Conservation (phyloP, 495 filamentous ascomycete species). For the Penicillium maclennaniae region DNA sequence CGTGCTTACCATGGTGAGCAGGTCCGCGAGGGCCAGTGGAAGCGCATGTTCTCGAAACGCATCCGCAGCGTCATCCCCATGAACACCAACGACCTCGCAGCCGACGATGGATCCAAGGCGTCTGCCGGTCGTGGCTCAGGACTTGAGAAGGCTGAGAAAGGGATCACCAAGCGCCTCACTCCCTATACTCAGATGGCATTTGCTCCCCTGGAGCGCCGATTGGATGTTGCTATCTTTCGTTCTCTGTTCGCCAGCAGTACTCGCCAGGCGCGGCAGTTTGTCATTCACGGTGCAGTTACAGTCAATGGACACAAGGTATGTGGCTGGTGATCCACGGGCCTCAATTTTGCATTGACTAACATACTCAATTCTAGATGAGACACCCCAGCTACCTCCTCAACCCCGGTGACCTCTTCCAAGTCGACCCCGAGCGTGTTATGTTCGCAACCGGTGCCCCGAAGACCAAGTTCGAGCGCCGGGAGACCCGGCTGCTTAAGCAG, state of each 20-base stretch:
- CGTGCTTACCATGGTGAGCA: conserved; percentile 94
- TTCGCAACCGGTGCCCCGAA: conserved; percentile 79
- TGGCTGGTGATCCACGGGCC: neutral
- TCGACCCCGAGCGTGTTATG: conserved; percentile 82
- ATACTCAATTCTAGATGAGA: conserved; percentile 60
- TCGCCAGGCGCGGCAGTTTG: conserved; percentile 91
- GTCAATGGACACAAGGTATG: conserved; percentile 93
- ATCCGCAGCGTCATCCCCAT: conserved; percentile 80
- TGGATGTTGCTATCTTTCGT: conserved; percentile 89
- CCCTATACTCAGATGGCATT: conserved; percentile 94
- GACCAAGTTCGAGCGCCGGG: conserved; percentile 43
- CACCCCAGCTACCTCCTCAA: conserved; percentile 94
- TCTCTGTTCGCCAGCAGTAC: conserved; percentile 91
- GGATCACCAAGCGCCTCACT: conserved; percentile 36
- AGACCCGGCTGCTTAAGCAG: conserved; percentile 28
- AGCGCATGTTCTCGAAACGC: conserved; percentile 80
- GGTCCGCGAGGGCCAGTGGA: conserved; percentile 84
- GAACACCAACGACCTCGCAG: conserved; percentile 70
- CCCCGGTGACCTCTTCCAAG: conserved; percentile 96
- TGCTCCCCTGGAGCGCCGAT: conserved; percentile 80
- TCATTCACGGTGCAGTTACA: conserved; percentile 85
- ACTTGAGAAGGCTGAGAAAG: conserved; percentile 26
- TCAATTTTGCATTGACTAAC: conserved; percentile 4
- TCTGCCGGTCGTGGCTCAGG: conserved; percentile 82
- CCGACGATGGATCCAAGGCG: conserved; percentile 71